phyloP scores from a whole-genome alignment of 257 asterid genomes.

The Solanum etuberosum region DNA sequence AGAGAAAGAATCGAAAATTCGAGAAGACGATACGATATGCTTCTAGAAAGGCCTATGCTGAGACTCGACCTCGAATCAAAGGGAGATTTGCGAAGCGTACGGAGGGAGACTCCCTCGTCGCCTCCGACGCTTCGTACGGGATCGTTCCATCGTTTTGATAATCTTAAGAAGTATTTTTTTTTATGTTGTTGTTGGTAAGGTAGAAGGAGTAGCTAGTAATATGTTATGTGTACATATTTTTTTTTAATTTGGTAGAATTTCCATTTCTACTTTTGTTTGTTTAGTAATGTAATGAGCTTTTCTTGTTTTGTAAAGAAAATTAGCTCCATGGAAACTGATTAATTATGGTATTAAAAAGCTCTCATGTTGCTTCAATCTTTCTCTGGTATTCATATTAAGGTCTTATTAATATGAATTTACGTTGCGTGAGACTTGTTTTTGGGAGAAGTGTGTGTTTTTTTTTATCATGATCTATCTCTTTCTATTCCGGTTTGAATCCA shows the following conservation, averaged over 20 bases:
- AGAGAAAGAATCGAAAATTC: constrained; percentile 58
- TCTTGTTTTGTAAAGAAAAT: not conserved
- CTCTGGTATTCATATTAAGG: not conserved
- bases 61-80: constrained; percentile 69
- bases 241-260: not conserved
- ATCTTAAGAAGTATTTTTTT: not conserved
- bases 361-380: not conserved
- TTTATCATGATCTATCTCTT: too few species aligned
- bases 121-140: constrained; percentile 30
- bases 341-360: not conserved
- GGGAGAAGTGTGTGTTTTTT: not conserved
- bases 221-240: not conserved
- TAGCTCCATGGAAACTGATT: not conserved
- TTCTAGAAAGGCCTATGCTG: constrained; percentile 82
- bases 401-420: too few species aligned
- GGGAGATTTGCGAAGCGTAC: constrained; percentile 71
- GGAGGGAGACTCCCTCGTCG: constrained; percentile 35
- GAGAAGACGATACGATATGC: constrained; percentile 78
- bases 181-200: not conserved
- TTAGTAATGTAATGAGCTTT: not conserved
- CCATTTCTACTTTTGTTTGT: not conserved
- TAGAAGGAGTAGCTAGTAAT: not conserved
- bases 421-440: not conserved
- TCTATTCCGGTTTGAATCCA: not conserved
- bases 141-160: constrained; percentile 44